These are phyloP conservation scores for Phytopythium vexans DNA, from an alignment of 352 stramenopile species.

Conservation along the genomic window DNA sequence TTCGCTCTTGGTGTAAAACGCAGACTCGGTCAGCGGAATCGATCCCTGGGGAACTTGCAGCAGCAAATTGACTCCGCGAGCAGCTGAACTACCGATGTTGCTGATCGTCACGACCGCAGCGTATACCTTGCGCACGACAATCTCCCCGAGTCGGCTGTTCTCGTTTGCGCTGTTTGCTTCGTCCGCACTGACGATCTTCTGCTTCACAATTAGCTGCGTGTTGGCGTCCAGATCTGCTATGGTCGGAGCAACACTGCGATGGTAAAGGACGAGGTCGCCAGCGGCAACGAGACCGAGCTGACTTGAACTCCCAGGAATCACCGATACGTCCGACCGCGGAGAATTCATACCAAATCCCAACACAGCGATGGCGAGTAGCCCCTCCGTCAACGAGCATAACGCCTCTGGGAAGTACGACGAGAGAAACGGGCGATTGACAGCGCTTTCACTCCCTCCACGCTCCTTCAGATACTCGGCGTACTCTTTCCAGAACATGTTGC, in stretches of 20 bases:
- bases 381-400: constrained; percentile 36
- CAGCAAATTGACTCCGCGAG: constrained; percentile 41
- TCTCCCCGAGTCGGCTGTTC: constrained; percentile 35
- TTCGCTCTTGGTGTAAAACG: constrained; percentile 52
- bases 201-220: constrained; percentile 44
- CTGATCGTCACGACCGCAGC: constrained; percentile 46
- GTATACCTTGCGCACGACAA: constrained; percentile 52
- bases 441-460: not conserved
- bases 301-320: constrained; percentile 8
- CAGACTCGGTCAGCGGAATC: constrained; percentile 31
- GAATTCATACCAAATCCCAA: constrained; percentile 33
- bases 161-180: constrained; percentile 10
- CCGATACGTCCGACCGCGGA: constrained; percentile 13
- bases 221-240: constrained; percentile 21
- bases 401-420: constrained; percentile 59
- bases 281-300: constrained; percentile 14
- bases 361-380: constrained; percentile 52
- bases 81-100: constrained; percentile 38
- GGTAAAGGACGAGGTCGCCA: constrained; percentile 41
- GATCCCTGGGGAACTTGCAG: constrained; percentile 62
- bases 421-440: constrained; percentile 25
- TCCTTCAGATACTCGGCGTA: constrained; percentile 39
- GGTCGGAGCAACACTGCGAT: constrained; percentile 36
- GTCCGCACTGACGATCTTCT: constrained; percentile 32
- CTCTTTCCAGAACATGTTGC: constrained; percentile 60